A percentile compares a stretch with the other conserved stretches of the same genome.
phyloP scores from a whole-genome alignment of 2,329 filamentous ascomycete species.

The Ilyonectria destructans region DNA sequence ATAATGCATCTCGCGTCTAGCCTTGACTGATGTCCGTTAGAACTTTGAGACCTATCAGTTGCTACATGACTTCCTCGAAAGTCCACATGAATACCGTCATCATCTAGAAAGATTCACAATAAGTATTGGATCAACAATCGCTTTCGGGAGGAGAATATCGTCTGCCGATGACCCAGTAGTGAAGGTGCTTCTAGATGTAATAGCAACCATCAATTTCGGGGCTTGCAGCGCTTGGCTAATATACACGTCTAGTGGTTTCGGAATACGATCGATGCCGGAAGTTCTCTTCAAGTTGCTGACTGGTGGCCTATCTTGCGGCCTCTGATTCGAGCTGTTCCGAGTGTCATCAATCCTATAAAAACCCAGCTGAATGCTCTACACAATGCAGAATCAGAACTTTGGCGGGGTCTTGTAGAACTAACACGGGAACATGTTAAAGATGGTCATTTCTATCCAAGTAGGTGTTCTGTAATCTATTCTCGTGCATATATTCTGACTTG shows the following conservation, averaged over 20 bases:
- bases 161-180: slow-evolving; percentile 4
- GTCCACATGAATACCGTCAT: slow-evolving; percentile 2
- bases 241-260: slow-evolving; percentile 5
- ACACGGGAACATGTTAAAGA: slow-evolving; percentile 2
- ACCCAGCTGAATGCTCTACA: neutral
- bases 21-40: neutral
- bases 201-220: too few relatives aligned
- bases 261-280: neutral
- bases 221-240: neutral
- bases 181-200: neutral
- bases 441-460: slow-evolving; percentile 13
- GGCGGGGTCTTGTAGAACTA: neutral
- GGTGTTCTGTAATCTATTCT: neutral
- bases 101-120: slow-evolving; percentile 16
- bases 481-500: neutral
- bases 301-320: slow-evolving; percentile 12
- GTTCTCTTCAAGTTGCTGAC: slow-evolving; percentile 5
- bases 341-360: slow-evolving; percentile 5
- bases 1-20: too few relatives aligned
- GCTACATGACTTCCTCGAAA: slow-evolving; percentile 4
- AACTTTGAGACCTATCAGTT: slow-evolving; percentile 13
- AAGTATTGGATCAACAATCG: slow-evolving; percentile 8
- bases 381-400: neutral
- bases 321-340: neutral
- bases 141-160: slow-evolving; percentile 8